Evolutionary conservation across 2,329 filamentous ascomycete genomes (phyloP).

Genomic region (Ophiostoma pallidulum): DNA sequence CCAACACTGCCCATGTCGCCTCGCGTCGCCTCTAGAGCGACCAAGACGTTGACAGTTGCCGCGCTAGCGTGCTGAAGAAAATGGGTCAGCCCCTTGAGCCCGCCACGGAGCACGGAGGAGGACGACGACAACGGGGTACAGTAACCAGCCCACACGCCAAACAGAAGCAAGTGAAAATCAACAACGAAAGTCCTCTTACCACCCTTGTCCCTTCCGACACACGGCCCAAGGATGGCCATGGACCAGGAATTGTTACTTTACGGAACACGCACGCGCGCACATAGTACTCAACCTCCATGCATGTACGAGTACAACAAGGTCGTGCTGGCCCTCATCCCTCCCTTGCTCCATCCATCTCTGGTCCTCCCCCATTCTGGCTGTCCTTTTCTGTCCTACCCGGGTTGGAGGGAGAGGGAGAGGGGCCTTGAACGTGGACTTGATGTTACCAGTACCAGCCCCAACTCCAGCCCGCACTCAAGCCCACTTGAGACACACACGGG

Average conservation of each 20-base stretch:
- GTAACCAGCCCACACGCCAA: too few species aligned
- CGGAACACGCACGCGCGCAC: not conserved
- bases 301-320: too few species aligned
- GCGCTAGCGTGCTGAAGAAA: not conserved
- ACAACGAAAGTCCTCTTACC: not conserved
- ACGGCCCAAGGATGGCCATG: not conserved
- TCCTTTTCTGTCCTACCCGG: too few species aligned
- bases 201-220: not conserved
- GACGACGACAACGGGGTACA: too few species aligned
- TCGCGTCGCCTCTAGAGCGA: slow-evolving; percentile 17
- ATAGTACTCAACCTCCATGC: not conserved
- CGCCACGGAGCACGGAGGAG: too few species aligned
- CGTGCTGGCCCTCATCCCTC: too few species aligned
- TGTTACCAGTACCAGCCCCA: too few species aligned
- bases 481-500: not conserved
- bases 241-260: not conserved
- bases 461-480: not conserved
- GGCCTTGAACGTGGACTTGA: not conserved
- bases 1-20: too few species aligned
- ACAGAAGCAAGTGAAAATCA: too few species aligned
- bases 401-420: too few species aligned
- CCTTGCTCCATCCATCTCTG: not conserved
- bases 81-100: too few species aligned
- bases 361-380: not conserved
- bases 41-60: not conserved